A percentile compares a stretch with the other conserved stretches of the same genome.
These are phyloP conservation scores for Russula sp. DNA, from an alignment of 768 basidiomycete species.

Conservation along the genomic window DNA sequence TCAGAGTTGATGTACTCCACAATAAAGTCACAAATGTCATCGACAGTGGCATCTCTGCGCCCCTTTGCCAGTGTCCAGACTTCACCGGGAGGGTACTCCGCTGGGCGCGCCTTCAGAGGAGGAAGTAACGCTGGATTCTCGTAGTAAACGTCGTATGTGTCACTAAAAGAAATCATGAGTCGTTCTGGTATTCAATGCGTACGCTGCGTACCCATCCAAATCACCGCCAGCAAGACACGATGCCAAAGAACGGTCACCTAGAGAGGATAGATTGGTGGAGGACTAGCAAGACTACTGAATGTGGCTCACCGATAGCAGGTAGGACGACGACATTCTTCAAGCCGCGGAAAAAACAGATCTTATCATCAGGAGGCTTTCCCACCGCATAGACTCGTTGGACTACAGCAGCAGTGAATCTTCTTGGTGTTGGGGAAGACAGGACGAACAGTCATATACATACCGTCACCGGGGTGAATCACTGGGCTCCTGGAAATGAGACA, in stretches of 20 bases:
- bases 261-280: background rate
- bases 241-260: slow-evolving; percentile 58
- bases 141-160: slow-evolving; percentile 53
- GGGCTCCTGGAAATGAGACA: slow-evolving; percentile 31
- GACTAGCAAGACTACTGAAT: accelerated
- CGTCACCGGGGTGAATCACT: slow-evolving; percentile 34
- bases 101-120: slow-evolving; percentile 42
- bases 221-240: slow-evolving; percentile 72
- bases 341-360: slow-evolving; percentile 21
- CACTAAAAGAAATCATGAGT: slow-evolving; percentile 37
- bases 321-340: slow-evolving; percentile 29
- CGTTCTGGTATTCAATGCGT: background rate
- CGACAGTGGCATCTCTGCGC: slow-evolving; percentile 45
- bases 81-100: slow-evolving; percentile 41
- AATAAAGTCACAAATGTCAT: slow-evolving; percentile 74
- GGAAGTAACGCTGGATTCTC: slow-evolving; percentile 51
- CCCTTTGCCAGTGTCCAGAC: slow-evolving; percentile 21
- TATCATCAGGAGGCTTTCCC: slow-evolving; percentile 27
- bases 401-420: background rate
- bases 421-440: background rate
- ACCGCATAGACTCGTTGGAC: slow-evolving; percentile 28
- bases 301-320: slow-evolving; percentile 12
- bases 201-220: slow-evolving; percentile 56
- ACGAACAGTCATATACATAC: slow-evolving; percentile 9
- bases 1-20: slow-evolving; percentile 82